Evolutionary conservation across 225 moss, liverwort and hornwort genomes (phyloP), one percentile per base, ranked within the genome.

Genomic region (Sphagnum tenellum): DNA sequence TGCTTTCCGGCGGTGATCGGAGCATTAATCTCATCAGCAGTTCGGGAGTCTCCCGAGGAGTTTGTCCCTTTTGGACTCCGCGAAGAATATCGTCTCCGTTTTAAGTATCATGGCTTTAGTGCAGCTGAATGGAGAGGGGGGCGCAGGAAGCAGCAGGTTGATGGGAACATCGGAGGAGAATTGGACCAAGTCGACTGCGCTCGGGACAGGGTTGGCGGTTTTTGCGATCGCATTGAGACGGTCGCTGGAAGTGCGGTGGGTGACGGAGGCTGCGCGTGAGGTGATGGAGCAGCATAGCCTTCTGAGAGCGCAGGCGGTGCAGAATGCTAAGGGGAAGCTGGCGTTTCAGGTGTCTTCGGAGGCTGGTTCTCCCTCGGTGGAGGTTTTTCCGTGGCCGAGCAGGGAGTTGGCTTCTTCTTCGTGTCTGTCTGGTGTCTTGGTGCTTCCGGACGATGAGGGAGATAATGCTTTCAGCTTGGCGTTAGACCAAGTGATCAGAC

Each of bases 91-190:
- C 58, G 12, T 7, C 58, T 58, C 44, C 58, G 6, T 10, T 13
- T 13, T 13, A 5, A 6, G 44, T n/a, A 65, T 5, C 2, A 86
- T 91, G 91, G 86, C 82, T 48, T 80, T 84, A 5, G 76, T 60
- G 46, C 75, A 65, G n/a, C 63, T 47, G 6, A 49, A n/a, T 12
- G 73, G 63, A 11, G 78, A 73, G 8, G 77, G 65, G 7, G 60
- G 61, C 54, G 78, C 71, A 7, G 77, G 65, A 8, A 62, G 61
- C 54, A 84, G 73, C 29, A 77, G 96, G 70, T 65, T 46, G 52
- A 70, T 90, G 78, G 89, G 92, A 3, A 2, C 80, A 4, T 88
- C 96, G 7, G 93, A 93, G 64, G 83, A 89, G 2, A 98, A 98
- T 61, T 98, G 92, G 92, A 83, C 73, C 46, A 89, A 78, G 74